Conservation (phyloP, 257 asterid genomes). For the Ilex aquifolium region DNA sequence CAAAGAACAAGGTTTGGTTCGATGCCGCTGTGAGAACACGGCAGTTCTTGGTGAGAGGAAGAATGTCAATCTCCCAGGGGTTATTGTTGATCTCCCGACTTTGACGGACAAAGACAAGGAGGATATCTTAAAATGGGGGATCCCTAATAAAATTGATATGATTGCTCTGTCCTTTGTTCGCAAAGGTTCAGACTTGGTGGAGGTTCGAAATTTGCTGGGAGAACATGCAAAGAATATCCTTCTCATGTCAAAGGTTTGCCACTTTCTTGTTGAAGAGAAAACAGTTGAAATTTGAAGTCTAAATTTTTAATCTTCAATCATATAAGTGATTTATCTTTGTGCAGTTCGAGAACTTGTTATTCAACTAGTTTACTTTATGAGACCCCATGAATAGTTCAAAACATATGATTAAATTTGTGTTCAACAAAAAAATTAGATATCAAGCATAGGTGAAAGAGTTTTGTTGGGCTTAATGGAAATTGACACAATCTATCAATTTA, state of each 20-base stretch:
- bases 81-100: neutral
- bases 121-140: conserved; percentile 1
- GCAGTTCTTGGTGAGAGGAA: conserved; percentile 1
- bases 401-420: too few species aligned
- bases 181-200: neutral
- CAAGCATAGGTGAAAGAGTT: too few species aligned
- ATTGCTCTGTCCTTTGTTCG: conserved; percentile 2
- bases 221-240: neutral
- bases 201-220: neutral
- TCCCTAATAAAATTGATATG: neutral
- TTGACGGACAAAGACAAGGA: conserved; percentile 2
- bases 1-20: neutral
- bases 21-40: conserved; percentile 2
- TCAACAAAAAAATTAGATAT: too few species aligned
- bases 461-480: too few species aligned
- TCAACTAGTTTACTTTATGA: too few species aligned
- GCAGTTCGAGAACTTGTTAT: too few species aligned
- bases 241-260: conserved; percentile 1
- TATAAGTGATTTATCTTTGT: too few species aligned
- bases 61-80: conserved; percentile 2
- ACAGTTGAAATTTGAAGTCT: too few species aligned
- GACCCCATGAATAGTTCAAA: too few species aligned
- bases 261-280: too few species aligned
- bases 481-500: too few species aligned
- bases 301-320: too few species aligned